Conservation (phyloP, 805 yeast species). For the Kazachstania kunashirensis region DNA sequence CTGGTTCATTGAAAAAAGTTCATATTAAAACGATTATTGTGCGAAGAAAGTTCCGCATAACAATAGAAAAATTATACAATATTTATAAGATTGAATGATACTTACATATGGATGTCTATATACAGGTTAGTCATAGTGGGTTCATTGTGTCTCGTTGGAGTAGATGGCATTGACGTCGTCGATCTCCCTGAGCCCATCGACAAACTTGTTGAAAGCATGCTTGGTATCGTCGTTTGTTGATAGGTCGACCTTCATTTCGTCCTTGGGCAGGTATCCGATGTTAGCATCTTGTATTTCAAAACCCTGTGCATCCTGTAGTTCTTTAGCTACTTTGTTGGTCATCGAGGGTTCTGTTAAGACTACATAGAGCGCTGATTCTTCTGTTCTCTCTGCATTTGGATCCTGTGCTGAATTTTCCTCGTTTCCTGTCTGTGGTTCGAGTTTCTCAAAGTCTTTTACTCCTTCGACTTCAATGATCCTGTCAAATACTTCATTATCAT, state of each 20-base stretch:
- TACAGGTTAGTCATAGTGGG: too few species aligned
- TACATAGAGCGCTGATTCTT: slow-evolving; percentile 15
- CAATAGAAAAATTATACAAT: too few species aligned
- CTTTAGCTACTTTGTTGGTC: slow-evolving; percentile 51
- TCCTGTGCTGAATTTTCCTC: background rate
- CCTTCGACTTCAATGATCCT: slow-evolving; percentile 60
- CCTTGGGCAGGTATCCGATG: slow-evolving; percentile 48
- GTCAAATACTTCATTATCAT: slow-evolving; percentile 65
- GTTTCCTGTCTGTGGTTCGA: slow-evolving; percentile 24
- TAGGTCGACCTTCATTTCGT: slow-evolving; percentile 48
- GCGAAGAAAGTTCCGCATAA: too few species aligned
- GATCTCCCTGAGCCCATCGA: slow-evolving; percentile 57
- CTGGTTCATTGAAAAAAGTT: too few species aligned
- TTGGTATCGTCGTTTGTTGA: slow-evolving; percentile 40
- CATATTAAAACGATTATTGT: too few species aligned
- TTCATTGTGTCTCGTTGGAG: slow-evolving; percentile 51
- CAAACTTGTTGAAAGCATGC: slow-evolving; percentile 46
- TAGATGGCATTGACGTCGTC: slow-evolving; percentile 78
- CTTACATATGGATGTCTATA: too few species aligned
- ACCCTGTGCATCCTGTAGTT: slow-evolving; percentile 23
- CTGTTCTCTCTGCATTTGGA: slow-evolving; percentile 30
- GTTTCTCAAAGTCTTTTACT: slow-evolving; percentile 66
- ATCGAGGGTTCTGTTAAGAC: slow-evolving; percentile 56
- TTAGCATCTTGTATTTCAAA: slow-evolving; percentile 4
- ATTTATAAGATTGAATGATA: too few species aligned